Percentiles rank a stretch among this genome's conserved stretches.
Evolutionary conservation across 768 basidiomycete genomes (phyloP).

Genomic region (Amanita rubescens): DNA sequence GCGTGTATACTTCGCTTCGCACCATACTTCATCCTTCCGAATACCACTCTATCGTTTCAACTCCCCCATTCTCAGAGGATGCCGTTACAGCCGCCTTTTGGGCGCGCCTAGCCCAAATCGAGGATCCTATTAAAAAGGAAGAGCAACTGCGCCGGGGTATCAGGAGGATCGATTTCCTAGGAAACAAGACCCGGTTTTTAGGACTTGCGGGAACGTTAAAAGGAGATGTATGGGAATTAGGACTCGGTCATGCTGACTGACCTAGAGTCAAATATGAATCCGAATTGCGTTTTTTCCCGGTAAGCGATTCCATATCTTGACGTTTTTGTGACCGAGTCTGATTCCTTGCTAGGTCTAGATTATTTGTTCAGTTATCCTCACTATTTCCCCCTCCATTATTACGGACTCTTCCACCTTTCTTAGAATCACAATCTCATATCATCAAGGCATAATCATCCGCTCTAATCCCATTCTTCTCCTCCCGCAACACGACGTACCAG

Average conservation of each 20-base stretch:
- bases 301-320: background rate
- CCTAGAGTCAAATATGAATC: background rate
- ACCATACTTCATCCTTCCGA: conserved; percentile 36
- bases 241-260: background rate
- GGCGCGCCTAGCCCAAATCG: conserved; percentile 28
- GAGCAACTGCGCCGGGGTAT: conserved; percentile 40
- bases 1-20: conserved; percentile 41
- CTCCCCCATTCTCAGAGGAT: conserved; percentile 24
- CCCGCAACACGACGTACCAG: background rate
- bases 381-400: background rate
- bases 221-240: conserved; percentile 37
- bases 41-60: conserved; percentile 23
- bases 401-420: background rate
- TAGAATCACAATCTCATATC: background rate
- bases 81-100: conserved; percentile 37
- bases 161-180: conserved; percentile 49
- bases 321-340: background rate
- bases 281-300: background rate
- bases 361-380: conserved; percentile 1
- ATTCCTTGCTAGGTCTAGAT: background rate
- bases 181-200: conserved; percentile 37
- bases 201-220: conserved; percentile 39
- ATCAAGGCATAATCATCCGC: background rate
- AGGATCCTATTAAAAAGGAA: conserved; percentile 21
- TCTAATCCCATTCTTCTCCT: background rate